Percentiles rank a stretch among this genome's conserved stretches.
These are phyloP conservation scores for Pseudogymnoascus sp. DNA, from an alignment of 2,329 filamentous ascomycete species.

Conservation along the genomic window DNA sequence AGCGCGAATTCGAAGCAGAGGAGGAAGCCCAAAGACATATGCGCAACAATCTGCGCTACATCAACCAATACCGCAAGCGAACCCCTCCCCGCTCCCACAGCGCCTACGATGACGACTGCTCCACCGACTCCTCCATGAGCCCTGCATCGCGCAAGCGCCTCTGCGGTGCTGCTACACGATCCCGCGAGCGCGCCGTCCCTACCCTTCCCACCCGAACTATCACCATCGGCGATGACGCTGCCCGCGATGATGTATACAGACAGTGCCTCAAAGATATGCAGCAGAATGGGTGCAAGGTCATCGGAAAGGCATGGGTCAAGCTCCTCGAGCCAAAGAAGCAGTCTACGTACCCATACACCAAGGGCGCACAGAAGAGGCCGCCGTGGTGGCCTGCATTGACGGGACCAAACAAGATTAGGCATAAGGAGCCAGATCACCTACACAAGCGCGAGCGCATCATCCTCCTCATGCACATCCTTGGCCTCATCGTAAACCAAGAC, in stretches of 20 bases:
- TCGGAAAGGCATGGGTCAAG: conserved; percentile 70
- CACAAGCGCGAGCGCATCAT: conserved; percentile 55
- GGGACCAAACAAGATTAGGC: conserved; percentile 51
- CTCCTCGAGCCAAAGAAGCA: conserved; percentile 70
- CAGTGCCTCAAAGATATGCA: conserved; percentile 58
- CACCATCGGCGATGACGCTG: conserved; percentile 44
- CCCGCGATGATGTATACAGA: conserved; percentile 52
- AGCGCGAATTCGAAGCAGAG: background rate
- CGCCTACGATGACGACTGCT: background rate
- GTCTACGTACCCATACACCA: conserved; percentile 63
- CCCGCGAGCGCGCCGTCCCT: background rate
- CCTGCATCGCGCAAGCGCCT: background rate
- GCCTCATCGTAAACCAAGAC: conserved; percentile 39
- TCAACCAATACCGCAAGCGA: background rate
- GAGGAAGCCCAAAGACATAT: too few relatives aligned
- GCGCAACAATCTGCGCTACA: background rate
- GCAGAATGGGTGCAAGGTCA: conserved; percentile 62
- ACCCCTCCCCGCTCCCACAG: background rate
- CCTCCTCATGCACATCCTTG: conserved; percentile 52
- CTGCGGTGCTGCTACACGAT: background rate
- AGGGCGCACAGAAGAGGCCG: conserved; percentile 52
- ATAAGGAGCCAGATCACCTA: conserved; percentile 68
- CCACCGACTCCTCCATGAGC: background rate
- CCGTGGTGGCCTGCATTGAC: conserved; percentile 57
- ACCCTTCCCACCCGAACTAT: conserved; percentile 27